Evolutionary conservation across 2,329 filamentous ascomycete genomes (phyloP).

Genomic region (Phyllosticta ampelicida): DNA sequence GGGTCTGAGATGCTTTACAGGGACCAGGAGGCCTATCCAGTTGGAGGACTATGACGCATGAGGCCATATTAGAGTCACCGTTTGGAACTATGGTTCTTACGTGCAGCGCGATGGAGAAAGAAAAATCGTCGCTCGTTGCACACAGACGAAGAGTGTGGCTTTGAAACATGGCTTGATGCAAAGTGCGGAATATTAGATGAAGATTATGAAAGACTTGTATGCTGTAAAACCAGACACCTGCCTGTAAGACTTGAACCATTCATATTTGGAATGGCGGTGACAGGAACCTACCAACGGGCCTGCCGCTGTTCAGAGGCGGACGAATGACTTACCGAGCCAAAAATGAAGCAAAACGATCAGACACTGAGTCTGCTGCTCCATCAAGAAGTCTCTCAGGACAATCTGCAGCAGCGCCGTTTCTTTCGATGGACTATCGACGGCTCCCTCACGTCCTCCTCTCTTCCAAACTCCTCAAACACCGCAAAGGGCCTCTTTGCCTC

Average conservation of each 20-base stretch:
- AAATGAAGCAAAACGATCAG: neutral
- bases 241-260: neutral
- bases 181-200: neutral
- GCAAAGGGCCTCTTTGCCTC: neutral
- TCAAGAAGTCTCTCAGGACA: neutral
- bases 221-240: neutral
- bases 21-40: neutral
- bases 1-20: neutral
- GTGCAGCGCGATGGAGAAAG: neutral
- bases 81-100: neutral
- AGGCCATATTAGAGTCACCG: no score
- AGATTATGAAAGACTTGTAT: neutral
- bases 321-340: neutral
- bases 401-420: neutral
- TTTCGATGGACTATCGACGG: neutral
- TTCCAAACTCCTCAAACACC: neutral
- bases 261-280: neutral
- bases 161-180: neutral
- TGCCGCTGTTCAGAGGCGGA: neutral
- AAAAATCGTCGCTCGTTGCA: neutral
- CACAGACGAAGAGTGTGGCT: neutral
- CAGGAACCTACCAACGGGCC: neutral
- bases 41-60: neutral
- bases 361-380: neutral
- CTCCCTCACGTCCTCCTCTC: neutral